Evolutionary conservation across 805 yeast species (phyloP).

Genomic region (Cyberlindnera mycetangii): DNA sequence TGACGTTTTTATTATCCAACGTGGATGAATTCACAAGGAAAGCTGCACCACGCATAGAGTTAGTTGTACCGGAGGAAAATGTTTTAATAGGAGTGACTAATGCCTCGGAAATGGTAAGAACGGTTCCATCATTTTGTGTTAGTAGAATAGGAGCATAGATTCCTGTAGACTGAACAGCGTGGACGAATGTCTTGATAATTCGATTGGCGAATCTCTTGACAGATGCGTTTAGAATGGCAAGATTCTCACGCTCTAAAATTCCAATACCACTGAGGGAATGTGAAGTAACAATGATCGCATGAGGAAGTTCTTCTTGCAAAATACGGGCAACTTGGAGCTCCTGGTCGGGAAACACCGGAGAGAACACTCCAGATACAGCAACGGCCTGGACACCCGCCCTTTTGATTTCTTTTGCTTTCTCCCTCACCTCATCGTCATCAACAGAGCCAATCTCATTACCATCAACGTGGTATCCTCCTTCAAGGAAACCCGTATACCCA

Average conservation of each 20-base stretch:
- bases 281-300: slow-evolving; percentile 36
- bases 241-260: slow-evolving; percentile 44
- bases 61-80: slow-evolving; percentile 49
- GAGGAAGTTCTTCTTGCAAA: slow-evolving; percentile 34
- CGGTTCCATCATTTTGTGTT: slow-evolving; percentile 51
- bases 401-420: slow-evolving; percentile 33
- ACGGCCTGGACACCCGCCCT: slow-evolving; percentile 36
- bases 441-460: slow-evolving; percentile 37
- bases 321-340: slow-evolving; percentile 36
- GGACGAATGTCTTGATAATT: slow-evolving; percentile 37
- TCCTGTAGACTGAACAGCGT: slow-evolving; percentile 36
- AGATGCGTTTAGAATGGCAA: slow-evolving; percentile 45
- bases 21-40: slow-evolving; percentile 30
- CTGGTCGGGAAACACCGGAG: slow-evolving; percentile 38
- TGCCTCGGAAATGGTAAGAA: slow-evolving; percentile 41
- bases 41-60: slow-evolving; percentile 48
- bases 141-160: slow-evolving; percentile 38
- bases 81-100: slow-evolving; percentile 41
- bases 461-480: slow-evolving; percentile 44
- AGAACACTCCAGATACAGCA: slow-evolving; percentile 41
- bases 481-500: slow-evolving; percentile 35
- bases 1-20: slow-evolving; percentile 26
- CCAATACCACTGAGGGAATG: slow-evolving; percentile 43
- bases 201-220: slow-evolving; percentile 40
- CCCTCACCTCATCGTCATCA: slow-evolving; percentile 30